Base-by-base conservation (phyloP, 768 basidiomycete genomes). In the Lentinula sp. region DNA sequence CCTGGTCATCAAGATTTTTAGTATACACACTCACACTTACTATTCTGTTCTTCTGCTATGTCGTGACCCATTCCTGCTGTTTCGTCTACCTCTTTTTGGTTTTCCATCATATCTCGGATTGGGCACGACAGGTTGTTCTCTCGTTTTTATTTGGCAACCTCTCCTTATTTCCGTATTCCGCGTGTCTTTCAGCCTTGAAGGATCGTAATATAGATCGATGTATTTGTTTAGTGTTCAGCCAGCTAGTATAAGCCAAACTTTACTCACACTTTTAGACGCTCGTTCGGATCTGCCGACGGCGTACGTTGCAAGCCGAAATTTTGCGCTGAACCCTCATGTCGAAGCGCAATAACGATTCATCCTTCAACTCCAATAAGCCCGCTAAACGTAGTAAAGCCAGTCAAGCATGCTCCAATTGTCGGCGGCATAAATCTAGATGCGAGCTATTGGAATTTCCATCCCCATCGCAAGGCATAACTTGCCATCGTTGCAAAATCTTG, bases 401-500 rank as follows among this genome's bases (percentile, higher is more conserved):
- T 7, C 77, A 79, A 62, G 80, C 80, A 1, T 81, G 80, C 63
- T 61, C 75, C 3, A 75, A 77, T 28, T 81, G 80, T 61, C 71
- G 80, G n/a, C 73, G 74, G 60, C 76, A 79, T 64, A 81, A 81
- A 59, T 80, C 78, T 45, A 76, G 80, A 9, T 81, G 81, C 65
- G 81, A 82, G 68, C 70, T 79, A 59, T 72, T 82, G n/a, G 81
- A 80, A 20, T 71, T 69, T n/a, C 66, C 69, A 60, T 68, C 72
- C 45, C 63, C 69, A 16, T 69, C 67, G 23, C 59, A 51, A 16
- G 39, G 54, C 28, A 65, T 76, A 33, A 76, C 78, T 37, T 81
- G 80, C 45, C 80, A 81, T 61, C 77, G 80, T 12, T 81, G 81
- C 64, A 78, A 79, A 65, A 79, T 81, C n/a, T 71, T 82, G 54